Conservation (phyloP, 345 rosid species). For the Brassica juncea region DNA sequence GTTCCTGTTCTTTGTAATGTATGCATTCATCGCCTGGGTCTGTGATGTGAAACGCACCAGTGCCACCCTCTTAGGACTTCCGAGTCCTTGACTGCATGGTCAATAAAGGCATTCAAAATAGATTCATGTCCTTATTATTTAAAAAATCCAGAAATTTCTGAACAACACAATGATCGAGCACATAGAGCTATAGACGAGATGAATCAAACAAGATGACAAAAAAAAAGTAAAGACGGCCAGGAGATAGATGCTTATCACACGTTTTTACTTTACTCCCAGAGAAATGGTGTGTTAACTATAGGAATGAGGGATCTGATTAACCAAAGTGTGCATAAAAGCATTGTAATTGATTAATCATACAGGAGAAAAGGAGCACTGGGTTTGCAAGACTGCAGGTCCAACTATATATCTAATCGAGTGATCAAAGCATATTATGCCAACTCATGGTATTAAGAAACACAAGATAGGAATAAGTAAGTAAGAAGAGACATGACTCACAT, state of each 20-base stretch:
- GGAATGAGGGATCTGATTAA: not conserved
- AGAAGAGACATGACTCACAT: constrained; percentile 44
- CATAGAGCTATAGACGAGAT: not conserved
- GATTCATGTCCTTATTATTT: not conserved
- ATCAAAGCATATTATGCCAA: not conserved
- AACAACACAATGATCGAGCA: not conserved
- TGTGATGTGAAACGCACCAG: constrained; percentile 53
- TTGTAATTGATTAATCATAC: not conserved
- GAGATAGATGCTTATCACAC: not conserved
- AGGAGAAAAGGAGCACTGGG: not conserved
- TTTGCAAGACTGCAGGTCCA: constrained; percentile 6
- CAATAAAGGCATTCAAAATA: not conserved
- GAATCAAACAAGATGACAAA: not conserved
- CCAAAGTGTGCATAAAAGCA: not conserved
- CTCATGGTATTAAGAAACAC: not conserved
- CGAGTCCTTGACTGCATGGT: constrained; percentile 45
- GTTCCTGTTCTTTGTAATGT: constrained; percentile 57
- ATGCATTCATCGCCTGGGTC: constrained; percentile 65
- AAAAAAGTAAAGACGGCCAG: not conserved
- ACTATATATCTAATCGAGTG: not conserved
- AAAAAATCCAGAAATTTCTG: not conserved
- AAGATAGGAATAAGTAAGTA: not conserved
- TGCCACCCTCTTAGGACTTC: constrained; percentile 44
- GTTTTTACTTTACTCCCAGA: not conserved
- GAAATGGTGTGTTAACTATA: not conserved